Base-by-base conservation (phyloP, 2,329 filamentous ascomycete genomes). In the Nothophoma quercina region DNA sequence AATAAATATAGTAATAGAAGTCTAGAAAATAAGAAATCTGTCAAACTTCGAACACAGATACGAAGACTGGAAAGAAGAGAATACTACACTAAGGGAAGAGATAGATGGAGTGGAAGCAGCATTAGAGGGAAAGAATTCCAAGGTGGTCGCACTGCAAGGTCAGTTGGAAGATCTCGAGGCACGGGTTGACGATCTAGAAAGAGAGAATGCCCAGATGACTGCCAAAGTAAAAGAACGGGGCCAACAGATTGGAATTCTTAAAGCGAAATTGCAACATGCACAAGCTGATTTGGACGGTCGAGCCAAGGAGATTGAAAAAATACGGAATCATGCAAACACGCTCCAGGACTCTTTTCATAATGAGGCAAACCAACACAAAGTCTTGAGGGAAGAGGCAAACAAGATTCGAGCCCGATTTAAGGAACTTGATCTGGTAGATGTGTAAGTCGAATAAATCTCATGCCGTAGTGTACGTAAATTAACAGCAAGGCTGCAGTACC, bases 11-110 rank as follows among this genome's bases (percentile, higher is more conserved):
- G n/a, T n/a, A n/a, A n/a, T n/a, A n/a, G n/a, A n/a, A n/a, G n/a
- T n/a, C n/a, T n/a, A n/a, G n/a, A n/a, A n/a, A n/a, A n/a, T n/a
- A n/a, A n/a, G n/a, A n/a, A n/a, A n/a, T n/a, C 18, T 47, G 10
- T 30, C 16, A 10, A 21, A 36, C 15, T 47, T 39, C 10, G 23
- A 39, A 30, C 16, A 7, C 3, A 49, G 26, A 34, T 49, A 41
- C 45, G 10, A 34, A 15, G 15, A 26, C 9, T 49, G 21, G 34
- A 49, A 33, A 32, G 36, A 49, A 4, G 26, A 49, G n/a, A 49
- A 41, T 19, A 23, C 23, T 34, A n/a, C 35, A 5, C 30, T 49
- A 23, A 5, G 28, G 12, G 23, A 41, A 7, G 9, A 33, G 26
- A 39, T 33, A 16, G 45, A 49, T 10, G 21, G 21, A 15, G 3